Percentiles rank a stretch among this genome's conserved stretches.
Conservation (phyloP, 495 filamentous ascomycete genomes). For the Penicillium waksmanii region DNA sequence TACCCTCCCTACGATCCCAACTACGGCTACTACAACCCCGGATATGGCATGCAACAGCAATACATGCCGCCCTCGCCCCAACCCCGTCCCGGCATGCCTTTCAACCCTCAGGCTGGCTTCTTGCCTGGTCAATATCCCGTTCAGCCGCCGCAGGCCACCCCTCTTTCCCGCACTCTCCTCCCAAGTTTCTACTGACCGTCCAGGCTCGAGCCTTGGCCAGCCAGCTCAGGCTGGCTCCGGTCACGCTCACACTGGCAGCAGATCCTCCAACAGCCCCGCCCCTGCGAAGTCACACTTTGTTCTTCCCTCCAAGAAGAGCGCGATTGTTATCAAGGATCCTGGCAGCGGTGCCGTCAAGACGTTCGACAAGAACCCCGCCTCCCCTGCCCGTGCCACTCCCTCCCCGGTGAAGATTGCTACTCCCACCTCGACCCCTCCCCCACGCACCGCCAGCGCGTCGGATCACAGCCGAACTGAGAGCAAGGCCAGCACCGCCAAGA, state of each 20-base stretch:
- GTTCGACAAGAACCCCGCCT: constrained; percentile 60
- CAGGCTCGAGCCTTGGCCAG: constrained; percentile 77
- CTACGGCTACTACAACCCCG: constrained; percentile 51
- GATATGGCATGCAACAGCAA: constrained; percentile 51
- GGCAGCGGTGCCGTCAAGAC: constrained; percentile 67
- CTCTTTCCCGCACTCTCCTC: constrained; percentile 86
- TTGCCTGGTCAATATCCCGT: constrained; percentile 59
- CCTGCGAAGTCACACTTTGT: constrained; percentile 54
- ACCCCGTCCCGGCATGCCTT: constrained; percentile 56
- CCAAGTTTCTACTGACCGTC: constrained; percentile 77
- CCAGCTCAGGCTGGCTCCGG: constrained; percentile 58
- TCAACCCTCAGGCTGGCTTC: constrained; percentile 49
- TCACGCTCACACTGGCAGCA: constrained; percentile 62
- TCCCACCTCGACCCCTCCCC: constrained; percentile 66
- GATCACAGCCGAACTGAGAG: constrained; percentile 64
- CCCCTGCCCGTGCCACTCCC: constrained; percentile 57
- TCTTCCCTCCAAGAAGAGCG: constrained; percentile 64
- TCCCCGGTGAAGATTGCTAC: constrained; percentile 65
- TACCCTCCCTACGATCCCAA: constrained; percentile 51
- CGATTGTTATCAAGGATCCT: constrained; percentile 78
- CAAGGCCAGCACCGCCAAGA: constrained; percentile 55
- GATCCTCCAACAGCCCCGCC: constrained; percentile 56
- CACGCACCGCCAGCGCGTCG: constrained; percentile 54
- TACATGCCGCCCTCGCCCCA: constrained; percentile 58
- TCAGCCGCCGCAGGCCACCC: constrained; percentile 57